A percentile compares a stretch with the other conserved stretches of the same genome.
phyloP scores from a whole-genome alignment of 768 basidiomycete genomes.

The Tubosaeta brunneosetosa region DNA sequence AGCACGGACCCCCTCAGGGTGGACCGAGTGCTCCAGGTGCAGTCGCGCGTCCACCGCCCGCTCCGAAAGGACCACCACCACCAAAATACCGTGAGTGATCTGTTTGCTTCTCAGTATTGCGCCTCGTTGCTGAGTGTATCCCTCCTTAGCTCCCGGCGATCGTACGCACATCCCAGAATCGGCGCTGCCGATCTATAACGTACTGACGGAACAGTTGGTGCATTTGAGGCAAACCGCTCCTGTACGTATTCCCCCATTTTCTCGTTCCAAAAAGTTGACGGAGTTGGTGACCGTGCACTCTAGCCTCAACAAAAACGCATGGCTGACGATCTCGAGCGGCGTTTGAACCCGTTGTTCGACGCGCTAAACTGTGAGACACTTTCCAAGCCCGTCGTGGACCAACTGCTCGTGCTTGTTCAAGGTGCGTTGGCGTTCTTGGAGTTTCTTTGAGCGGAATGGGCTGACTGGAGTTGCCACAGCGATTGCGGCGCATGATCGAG shows the following conservation, averaged over 20 bases:
- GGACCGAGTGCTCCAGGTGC: conserved; percentile 24
- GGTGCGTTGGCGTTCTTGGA: conserved; percentile 43
- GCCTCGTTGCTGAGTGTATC: not conserved
- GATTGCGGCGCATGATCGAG: conserved; percentile 74
- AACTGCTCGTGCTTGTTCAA: conserved; percentile 63
- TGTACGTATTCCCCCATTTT: conserved; percentile 41
- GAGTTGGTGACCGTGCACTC: not conserved
- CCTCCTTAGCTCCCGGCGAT: conserved; percentile 75
- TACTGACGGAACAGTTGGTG: conserved; percentile 59
- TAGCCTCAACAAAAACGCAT: conserved; percentile 81
- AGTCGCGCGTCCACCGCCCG: conserved; percentile 29
- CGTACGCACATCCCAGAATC: conserved; percentile 83
- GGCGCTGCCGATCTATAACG: conserved; percentile 58
- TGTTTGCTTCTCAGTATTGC: not conserved
- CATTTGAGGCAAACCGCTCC: conserved; percentile 70
- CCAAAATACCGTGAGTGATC: conserved; percentile 57
- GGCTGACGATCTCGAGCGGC: conserved; percentile 80
- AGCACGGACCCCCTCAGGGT: conserved; percentile 26
- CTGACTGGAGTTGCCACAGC: conserved; percentile 41
- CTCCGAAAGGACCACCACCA: conserved; percentile 37
- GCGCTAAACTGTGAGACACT: conserved; percentile 88
- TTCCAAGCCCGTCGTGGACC: conserved; percentile 63
- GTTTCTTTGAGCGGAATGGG: not conserved
- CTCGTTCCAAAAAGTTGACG: not conserved
- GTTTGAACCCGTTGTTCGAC: conserved; percentile 84